phyloP scores from a whole-genome alignment of 805 yeast species.

The Starmerella floris region DNA sequence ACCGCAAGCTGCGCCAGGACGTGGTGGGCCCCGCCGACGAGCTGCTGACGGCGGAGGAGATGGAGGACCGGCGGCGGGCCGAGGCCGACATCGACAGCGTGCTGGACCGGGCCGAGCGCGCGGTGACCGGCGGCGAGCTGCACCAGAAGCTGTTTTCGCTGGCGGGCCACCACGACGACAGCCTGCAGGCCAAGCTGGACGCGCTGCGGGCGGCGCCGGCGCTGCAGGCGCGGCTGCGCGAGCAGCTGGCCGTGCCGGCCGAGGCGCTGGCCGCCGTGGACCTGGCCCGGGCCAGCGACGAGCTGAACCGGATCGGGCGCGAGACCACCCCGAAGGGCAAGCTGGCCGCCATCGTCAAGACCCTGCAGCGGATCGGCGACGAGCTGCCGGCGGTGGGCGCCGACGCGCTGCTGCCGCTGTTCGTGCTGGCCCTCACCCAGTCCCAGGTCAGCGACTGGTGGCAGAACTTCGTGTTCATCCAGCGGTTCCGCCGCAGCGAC shows the following conservation, averaged over 20 bases:
- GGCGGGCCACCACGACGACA: constrained; percentile 18
- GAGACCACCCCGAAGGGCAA: constrained; percentile 28
- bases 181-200: constrained; percentile 17
- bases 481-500: constrained; percentile 29
- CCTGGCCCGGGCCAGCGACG: constrained; percentile 9
- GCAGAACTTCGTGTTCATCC: constrained; percentile 29
- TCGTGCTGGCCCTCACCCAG: constrained; percentile 27
- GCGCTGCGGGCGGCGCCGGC: constrained; percentile 8
- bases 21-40: constrained; percentile 19
- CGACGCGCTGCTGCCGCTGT: constrained; percentile 30
- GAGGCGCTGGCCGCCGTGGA: neutral
- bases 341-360: constrained; percentile 26
- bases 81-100: constrained; percentile 21
- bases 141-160: constrained; percentile 28
- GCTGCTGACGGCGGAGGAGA: constrained; percentile 24
- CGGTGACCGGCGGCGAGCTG: constrained; percentile 27
- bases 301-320: constrained; percentile 18
- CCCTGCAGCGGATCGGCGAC: constrained; percentile 29
- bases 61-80: constrained; percentile 26
- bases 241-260: constrained; percentile 7
- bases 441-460: constrained; percentile 26
- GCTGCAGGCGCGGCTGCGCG: constrained; percentile 5
- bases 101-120: constrained; percentile 28
- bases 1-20: constrained; percentile 25
- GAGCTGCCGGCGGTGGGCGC: constrained; percentile 26